phyloP scores from a whole-genome alignment of 2,329 filamentous ascomycete species.

The Colletotrichum brevisporum region DNA sequence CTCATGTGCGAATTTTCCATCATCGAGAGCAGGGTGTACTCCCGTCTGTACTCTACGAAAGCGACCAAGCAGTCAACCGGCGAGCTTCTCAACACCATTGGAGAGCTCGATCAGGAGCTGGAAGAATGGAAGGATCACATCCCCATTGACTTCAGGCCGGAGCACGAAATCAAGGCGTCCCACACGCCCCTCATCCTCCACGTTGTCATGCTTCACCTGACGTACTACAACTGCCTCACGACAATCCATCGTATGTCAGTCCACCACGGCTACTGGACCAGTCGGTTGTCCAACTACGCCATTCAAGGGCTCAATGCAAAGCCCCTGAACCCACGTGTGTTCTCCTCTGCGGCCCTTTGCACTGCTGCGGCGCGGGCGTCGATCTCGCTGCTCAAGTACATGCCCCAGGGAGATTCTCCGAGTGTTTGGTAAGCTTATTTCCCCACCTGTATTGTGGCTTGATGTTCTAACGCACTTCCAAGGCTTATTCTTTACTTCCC shows the following conservation, averaged over 20 bases:
- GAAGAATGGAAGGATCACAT: constrained; percentile 98
- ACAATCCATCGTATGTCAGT: constrained; percentile 99
- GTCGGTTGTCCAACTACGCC: constrained; percentile 91
- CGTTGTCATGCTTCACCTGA: constrained; percentile 93
- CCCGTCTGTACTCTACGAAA: constrained; percentile 90
- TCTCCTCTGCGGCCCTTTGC: constrained; percentile 92
- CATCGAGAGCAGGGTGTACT: constrained; percentile 96
- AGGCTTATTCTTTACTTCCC: constrained; percentile 97
- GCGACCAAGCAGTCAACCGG: constrained; percentile 93
- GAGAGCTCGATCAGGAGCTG: constrained; percentile 88
- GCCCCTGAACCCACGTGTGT: constrained; percentile 93
- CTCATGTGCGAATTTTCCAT: constrained; percentile 92
- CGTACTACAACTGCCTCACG: constrained; percentile 97
- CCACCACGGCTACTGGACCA: constrained; percentile 98
- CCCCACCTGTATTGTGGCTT: neutral
- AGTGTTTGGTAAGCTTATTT: constrained; percentile 85
- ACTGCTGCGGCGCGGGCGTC: constrained; percentile 93
- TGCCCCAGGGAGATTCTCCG: constrained; percentile 93
- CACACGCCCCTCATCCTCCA: constrained; percentile 96
- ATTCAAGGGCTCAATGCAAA: constrained; percentile 93
- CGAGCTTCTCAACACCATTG: constrained; percentile 94
- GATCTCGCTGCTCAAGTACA: constrained; percentile 94
- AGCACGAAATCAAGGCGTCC: constrained; percentile 93
- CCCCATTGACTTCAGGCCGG: constrained; percentile 95
- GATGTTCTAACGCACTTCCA: constrained; percentile 46